A percentile compares a stretch with the other conserved stretches of the same genome.
phyloP scores from a whole-genome alignment of 2,329 filamentous ascomycete species.

The Epichloe sibirici region DNA sequence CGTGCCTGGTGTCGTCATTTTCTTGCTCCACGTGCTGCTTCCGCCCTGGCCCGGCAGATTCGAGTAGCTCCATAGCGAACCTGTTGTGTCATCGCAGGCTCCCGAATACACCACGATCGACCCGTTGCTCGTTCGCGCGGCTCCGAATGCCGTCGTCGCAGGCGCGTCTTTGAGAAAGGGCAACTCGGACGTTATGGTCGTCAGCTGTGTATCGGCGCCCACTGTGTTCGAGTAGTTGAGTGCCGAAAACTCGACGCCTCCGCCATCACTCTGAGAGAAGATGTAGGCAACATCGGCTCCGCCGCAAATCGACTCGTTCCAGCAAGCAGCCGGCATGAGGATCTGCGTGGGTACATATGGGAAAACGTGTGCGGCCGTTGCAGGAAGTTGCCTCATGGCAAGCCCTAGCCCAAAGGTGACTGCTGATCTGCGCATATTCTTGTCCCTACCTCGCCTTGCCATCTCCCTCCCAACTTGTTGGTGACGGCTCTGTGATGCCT shows the following conservation, averaged over 20 bases:
- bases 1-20: slow-evolving; percentile 14
- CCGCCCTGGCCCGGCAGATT: slow-evolving; percentile 25
- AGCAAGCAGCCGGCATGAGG: slow-evolving; percentile 38
- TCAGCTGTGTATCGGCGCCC: slow-evolving; percentile 31
- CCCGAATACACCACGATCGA: slow-evolving; percentile 65
- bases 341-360: slow-evolving; percentile 72
- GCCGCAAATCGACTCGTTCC: slow-evolving; percentile 27
- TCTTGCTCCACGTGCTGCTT: slow-evolving; percentile 16
- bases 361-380: slow-evolving; percentile 33
- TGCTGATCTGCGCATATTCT: too few species aligned
- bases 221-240: slow-evolving; percentile 53
- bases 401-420: slow-evolving; percentile 1
- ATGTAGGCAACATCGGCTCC: slow-evolving; percentile 51
- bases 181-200: slow-evolving; percentile 41
- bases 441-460: background rate
- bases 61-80: slow-evolving; percentile 57
- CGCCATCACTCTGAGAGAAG: slow-evolving; percentile 42
- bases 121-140: slow-evolving; percentile 54
- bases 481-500: background rate
- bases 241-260: slow-evolving; percentile 42
- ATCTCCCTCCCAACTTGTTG: background rate
- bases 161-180: slow-evolving; percentile 47
- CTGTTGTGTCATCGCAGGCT: slow-evolving; percentile 46
- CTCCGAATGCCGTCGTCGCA: slow-evolving; percentile 47
- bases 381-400: slow-evolving; percentile 2